These are phyloP conservation scores for Claviceps lovelessii DNA, from an alignment of 2,329 filamentous ascomycete genomes.

Conservation along the genomic window DNA sequence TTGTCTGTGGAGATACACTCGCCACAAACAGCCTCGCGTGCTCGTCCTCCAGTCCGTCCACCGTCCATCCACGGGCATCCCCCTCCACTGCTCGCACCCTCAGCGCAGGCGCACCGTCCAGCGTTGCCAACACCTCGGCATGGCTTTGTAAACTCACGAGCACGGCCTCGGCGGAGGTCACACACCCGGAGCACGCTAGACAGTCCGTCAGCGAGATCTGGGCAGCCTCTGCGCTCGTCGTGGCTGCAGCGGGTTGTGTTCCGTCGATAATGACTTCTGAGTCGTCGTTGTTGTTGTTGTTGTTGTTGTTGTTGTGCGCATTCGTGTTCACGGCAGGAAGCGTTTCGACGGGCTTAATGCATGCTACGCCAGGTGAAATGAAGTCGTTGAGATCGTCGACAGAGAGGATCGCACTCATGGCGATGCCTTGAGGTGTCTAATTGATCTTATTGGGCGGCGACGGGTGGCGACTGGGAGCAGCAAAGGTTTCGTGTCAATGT, in stretches of 20 bases:
- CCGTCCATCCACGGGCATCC: conserved; percentile 14
- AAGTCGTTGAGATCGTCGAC: conserved; percentile 97
- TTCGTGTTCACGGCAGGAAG: conserved; percentile 45
- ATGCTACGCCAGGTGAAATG: conserved; percentile 92
- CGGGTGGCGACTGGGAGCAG: neutral
- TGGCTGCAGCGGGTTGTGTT: conserved; percentile 40
- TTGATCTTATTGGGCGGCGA: neutral
- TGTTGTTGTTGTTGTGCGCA: conserved; percentile 11
- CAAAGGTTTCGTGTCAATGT: too few relatives aligned
- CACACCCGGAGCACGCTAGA: conserved; percentile 91
- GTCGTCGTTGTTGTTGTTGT: conserved; percentile 20
- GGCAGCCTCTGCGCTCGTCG: conserved; percentile 53
- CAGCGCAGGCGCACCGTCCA: conserved; percentile 52
- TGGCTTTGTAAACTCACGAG: conserved; percentile 90
- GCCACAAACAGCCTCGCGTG: conserved; percentile 74
- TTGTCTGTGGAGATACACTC: conserved; percentile 80
- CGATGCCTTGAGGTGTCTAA: conserved; percentile 9
- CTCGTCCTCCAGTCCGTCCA: conserved; percentile 40
- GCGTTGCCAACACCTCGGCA: conserved; percentile 68
- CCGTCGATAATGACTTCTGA: conserved; percentile 94
- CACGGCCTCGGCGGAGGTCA: conserved; percentile 95
- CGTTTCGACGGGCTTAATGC: conserved; percentile 94
- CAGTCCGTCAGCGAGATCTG: conserved; percentile 96
- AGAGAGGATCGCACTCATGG: conserved; percentile 94
- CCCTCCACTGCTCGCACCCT: conserved; percentile 16